Conservation (phyloP, 352 stramenopile species). For the Pythium sukuiense region DNA sequence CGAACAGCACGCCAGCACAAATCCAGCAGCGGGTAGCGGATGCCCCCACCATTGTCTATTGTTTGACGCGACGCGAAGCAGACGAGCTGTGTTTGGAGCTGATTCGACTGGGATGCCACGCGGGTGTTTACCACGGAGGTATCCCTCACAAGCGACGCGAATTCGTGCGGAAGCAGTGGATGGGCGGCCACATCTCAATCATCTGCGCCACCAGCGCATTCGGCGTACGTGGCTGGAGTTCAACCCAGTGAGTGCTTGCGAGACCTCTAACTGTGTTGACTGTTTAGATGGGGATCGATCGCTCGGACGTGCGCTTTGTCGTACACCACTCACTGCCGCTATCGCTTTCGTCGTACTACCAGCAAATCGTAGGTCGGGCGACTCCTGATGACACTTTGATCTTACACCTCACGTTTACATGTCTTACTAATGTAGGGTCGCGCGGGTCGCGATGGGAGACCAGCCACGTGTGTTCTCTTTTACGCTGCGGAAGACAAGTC, state of each 20-base stretch:
- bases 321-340: constrained; percentile 72
- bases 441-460: constrained; percentile 61
- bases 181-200: constrained; percentile 63
- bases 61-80: constrained; percentile 68
- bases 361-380: constrained; percentile 63
- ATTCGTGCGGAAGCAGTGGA: constrained; percentile 81
- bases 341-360: constrained; percentile 64
- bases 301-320: constrained; percentile 71
- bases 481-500: constrained; percentile 60
- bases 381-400: not conserved
- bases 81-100: constrained; percentile 59
- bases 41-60: constrained; percentile 67
- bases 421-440: constrained; percentile 40
- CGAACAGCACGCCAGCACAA: constrained; percentile 20
- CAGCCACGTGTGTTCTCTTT: constrained; percentile 52
- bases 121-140: constrained; percentile 74
- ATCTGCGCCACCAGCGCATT: constrained; percentile 83
- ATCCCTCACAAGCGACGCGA: constrained; percentile 54
- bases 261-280: not conserved
- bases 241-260: not conserved
- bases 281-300: constrained; percentile 78
- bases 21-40: constrained; percentile 37
- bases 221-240: constrained; percentile 36
- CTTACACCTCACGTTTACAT: not conserved
- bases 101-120: constrained; percentile 46